phyloP scores from a whole-genome alignment of 83 land plant genomes.

The Isoetes engelmannii region DNA sequence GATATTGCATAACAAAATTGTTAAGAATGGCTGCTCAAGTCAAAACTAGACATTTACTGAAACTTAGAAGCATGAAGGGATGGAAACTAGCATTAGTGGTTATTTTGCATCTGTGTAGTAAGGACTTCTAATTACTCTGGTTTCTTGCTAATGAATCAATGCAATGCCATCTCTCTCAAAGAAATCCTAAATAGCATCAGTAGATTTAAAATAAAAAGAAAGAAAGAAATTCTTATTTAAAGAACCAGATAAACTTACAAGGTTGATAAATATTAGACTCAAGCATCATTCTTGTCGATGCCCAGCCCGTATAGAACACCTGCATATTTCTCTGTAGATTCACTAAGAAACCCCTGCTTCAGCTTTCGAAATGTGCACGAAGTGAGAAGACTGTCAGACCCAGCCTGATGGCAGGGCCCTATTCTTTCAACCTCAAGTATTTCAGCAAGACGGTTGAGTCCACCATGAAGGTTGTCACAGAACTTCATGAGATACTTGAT shows the following conservation, averaged over 20 bases:
- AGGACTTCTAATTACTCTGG: no score
- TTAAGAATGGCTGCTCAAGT: no score
- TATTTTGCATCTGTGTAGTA: no score
- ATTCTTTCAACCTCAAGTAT: slow-evolving; percentile 25
- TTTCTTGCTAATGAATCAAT: neutral
- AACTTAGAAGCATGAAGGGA: no score
- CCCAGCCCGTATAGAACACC: slow-evolving; percentile 27
- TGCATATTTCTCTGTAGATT: slow-evolving; percentile 21
- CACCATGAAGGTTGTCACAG: slow-evolving; percentile 29
- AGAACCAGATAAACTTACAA: neutral
- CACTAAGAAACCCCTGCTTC: slow-evolving; percentile 21
- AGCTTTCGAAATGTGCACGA: slow-evolving; percentile 22
- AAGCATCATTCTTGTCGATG: slow-evolving; percentile 16
- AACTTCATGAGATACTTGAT: slow-evolving; percentile 36
- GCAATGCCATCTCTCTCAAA: no score
- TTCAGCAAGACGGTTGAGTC: slow-evolving; percentile 32
- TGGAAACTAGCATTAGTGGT: no score
- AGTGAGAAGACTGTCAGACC: slow-evolving; percentile 16
- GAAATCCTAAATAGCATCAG: neutral
- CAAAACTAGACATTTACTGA: no score
- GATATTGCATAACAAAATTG: no score
- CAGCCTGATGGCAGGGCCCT: slow-evolving; percentile 21
- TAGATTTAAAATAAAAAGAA: neutral
- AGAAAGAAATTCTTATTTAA: neutral
- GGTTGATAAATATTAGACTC: neutral